Base-by-base conservation (phyloP, 345 rosid genomes). In the Fremontodendron californicum region DNA sequence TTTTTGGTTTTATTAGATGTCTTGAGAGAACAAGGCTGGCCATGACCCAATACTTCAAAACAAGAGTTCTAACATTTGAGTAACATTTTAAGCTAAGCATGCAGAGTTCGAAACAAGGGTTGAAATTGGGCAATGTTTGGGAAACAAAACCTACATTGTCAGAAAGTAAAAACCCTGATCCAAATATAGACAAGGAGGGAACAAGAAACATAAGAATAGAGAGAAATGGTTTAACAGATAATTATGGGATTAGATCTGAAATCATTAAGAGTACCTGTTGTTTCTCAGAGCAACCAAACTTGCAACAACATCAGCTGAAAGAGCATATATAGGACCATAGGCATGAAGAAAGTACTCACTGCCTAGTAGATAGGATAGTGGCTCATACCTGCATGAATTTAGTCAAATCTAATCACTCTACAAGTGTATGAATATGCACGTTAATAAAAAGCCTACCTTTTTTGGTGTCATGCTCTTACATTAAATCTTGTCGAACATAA, bases 301-400 rank as follows among this genome's bases (percentile, higher is more conserved):
- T 65, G 89, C 82, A 80, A 91, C 97, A 68, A 94, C 97, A 73
- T 93, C 95, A 25, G 91, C 92, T 61, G 97, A 94, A 75, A 93
- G 97, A 77, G 98, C 97, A 80, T 94, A 94, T 57, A 94, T 79
- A 49, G 98, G 98, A 73, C 97, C 97, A 81, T 94, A 94, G 27
- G 97, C 98, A 87, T 94, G 98, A 64, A 91, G 90, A 84, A 92
- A 94, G 81, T 94, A 94, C 79, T 94, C 97, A 25, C 79, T 87
- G 62, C 98, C 98, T n/a, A 94, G 89, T 84, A 94, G 61, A 87
- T 78, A 66, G 62, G 85, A 87, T 61, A 89, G 85, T 25, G 97
- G 97, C 73, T 94, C 98, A 80, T 89, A 91, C 98, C 98, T 94
- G 88, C 81, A 90, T 54, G 75, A 78, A 74, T 61, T 70, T 15